Percentiles rank a stretch among this genome's conserved stretches.
Evolutionary conservation across 108 stramenopile species (phyloP).

Genomic region (Pseudonitzschia delicatissima): DNA sequence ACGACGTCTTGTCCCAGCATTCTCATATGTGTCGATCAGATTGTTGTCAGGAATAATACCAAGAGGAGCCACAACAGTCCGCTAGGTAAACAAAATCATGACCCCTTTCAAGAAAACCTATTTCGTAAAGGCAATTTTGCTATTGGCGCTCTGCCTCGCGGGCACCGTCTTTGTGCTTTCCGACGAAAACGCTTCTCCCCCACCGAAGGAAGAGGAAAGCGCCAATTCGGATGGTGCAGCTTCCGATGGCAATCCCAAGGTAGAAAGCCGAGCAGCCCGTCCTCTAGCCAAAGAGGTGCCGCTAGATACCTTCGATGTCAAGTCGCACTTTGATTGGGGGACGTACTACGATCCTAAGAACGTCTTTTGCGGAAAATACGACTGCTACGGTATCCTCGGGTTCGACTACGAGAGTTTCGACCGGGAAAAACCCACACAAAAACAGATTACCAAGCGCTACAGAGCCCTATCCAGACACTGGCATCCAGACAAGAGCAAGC

Average conservation of each 20-base stretch:
- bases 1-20: too few relatives aligned
- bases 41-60: too few relatives aligned
- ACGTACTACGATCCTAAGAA: slow-evolving; percentile 82
- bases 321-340: slow-evolving; percentile 69
- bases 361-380: slow-evolving; percentile 82
- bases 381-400: slow-evolving; percentile 86
- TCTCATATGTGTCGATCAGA: too few relatives aligned
- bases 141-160: neutral
- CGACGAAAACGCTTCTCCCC: neutral
- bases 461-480: slow-evolving; percentile 63
- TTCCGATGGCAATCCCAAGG: too few relatives aligned
- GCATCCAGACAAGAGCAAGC: slow-evolving; percentile 88
- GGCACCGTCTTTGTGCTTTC: neutral
- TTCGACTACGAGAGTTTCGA: slow-evolving; percentile 82
- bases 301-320: slow-evolving; percentile 23
- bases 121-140: neutral
- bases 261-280: neutral
- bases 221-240: neutral
- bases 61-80: too few relatives aligned
- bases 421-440: slow-evolving; percentile 48
- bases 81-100: neutral
- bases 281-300: neutral
- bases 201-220: neutral
- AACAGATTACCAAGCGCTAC: slow-evolving; percentile 79
- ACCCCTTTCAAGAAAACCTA: neutral